These are phyloP conservation scores for Ceraceosorus bombacis DNA, from an alignment of 1,284 basidiomycete species.

Conservation along the genomic window DNA sequence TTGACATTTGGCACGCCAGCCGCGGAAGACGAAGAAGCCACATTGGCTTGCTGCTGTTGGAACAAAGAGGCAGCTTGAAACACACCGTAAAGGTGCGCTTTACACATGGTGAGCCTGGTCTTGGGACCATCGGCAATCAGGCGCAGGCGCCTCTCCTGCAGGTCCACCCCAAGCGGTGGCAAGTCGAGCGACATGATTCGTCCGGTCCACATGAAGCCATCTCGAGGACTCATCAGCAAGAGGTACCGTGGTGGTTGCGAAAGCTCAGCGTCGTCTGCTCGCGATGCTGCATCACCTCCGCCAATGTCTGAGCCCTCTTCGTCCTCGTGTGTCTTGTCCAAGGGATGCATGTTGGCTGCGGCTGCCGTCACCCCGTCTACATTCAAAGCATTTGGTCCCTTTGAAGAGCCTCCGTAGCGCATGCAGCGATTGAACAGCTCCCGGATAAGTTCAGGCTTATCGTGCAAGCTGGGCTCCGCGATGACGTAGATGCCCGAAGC, in stretches of 20 bases:
- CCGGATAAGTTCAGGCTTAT: constrained; percentile 71
- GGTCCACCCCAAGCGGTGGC: constrained; percentile 36
- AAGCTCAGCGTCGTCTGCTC: constrained; percentile 2
- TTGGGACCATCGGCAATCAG: constrained; percentile 62
- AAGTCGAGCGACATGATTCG: constrained; percentile 58
- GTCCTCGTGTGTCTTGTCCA: background rate
- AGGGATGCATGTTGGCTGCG: constrained; percentile 13
- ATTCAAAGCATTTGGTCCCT: background rate
- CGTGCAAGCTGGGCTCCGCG: constrained; percentile 72
- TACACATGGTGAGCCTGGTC: constrained; percentile 66
- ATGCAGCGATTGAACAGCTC: constrained; percentile 76
- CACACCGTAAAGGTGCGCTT: constrained; percentile 60
- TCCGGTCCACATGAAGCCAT: constrained; percentile 89
- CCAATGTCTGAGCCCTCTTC: background rate
- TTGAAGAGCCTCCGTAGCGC: constrained; percentile 26
- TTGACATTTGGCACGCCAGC: constrained; percentile 11
- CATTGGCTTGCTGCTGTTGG: too few relatives aligned
- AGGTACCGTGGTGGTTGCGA: constrained; percentile 59
- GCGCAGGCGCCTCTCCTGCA: constrained; percentile 42
- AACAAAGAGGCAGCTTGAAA: constrained; percentile 16
- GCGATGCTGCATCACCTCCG: background rate
- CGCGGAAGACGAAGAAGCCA: constrained; percentile 12
- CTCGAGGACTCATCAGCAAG: constrained; percentile 75
- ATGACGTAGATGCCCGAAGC: constrained; percentile 89
- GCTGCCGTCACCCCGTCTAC: constrained; percentile 11